Percentiles rank a stretch among this genome's conserved stretches.
phyloP scores from a whole-genome alignment of 345 rosid species.

The Mangifera indica region DNA sequence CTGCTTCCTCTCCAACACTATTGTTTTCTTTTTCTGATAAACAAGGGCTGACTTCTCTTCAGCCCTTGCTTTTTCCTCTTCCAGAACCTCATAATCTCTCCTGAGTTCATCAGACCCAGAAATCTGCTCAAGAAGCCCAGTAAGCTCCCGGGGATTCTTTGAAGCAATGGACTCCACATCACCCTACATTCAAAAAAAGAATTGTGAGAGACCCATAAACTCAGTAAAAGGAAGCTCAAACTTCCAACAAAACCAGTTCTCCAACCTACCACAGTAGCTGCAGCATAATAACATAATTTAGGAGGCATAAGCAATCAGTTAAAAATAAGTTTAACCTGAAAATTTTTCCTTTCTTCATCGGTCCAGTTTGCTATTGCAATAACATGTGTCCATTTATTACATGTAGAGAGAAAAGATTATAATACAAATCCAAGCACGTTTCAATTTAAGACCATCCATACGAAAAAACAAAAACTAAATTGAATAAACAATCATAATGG shows the following conservation, averaged over 20 bases:
- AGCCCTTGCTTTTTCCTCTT: constrained; percentile 73
- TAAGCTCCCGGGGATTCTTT: constrained; percentile 90
- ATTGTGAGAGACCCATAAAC: background rate
- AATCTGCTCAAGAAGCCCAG: constrained; percentile 85
- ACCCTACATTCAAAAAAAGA: constrained; percentile 48
- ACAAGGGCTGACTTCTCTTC: constrained; percentile 80
- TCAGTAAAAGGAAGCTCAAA: background rate
- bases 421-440: background rate
- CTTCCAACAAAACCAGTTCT: background rate
- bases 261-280: background rate
- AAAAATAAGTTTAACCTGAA: background rate
- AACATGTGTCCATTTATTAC: background rate
- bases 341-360: background rate
- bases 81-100: constrained; percentile 82
- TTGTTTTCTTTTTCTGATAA: constrained; percentile 79
- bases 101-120: constrained; percentile 95
- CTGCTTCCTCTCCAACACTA: constrained; percentile 84
- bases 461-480: too few relatives aligned
- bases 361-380: background rate
- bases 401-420: background rate
- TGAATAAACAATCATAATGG: background rate
- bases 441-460: background rate
- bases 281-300: background rate
- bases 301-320: background rate
- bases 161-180: constrained; percentile 99